Evolutionary conservation across 306 rosid species (phyloP).

Genomic region (Corylus avellana): DNA sequence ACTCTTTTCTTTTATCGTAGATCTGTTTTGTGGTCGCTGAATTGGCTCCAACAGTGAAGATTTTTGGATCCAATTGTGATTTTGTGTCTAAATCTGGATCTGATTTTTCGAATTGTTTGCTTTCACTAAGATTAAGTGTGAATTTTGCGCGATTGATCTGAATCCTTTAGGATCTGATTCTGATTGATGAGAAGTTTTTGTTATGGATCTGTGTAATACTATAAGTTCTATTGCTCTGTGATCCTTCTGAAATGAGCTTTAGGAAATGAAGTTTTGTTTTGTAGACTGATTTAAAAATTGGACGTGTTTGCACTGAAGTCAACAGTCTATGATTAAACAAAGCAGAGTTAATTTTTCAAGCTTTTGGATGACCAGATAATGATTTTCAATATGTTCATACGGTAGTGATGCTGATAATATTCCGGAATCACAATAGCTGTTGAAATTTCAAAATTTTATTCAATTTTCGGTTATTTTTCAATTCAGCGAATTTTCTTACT

Average conservation of each 20-base stretch:
- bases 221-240: slow-evolving; percentile 10
- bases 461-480: not conserved
- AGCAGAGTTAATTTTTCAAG: not conserved
- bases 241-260: slow-evolving; percentile 3
- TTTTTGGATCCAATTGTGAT: slow-evolving; percentile 3
- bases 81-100: slow-evolving; percentile 12
- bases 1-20: not conserved
- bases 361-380: not conserved
- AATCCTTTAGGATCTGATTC: slow-evolving; percentile 21
- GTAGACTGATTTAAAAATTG: slow-evolving; percentile 5
- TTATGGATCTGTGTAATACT: slow-evolving; percentile 8
- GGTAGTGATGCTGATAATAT: too few species aligned
- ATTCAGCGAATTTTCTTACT: not conserved
- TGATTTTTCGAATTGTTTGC: not conserved
- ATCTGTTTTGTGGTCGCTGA: slow-evolving; percentile 16
- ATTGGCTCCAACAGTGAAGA: slow-evolving; percentile 11
- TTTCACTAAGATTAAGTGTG: not conserved
- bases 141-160: slow-evolving; percentile 25
- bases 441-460: too few species aligned
- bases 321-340: not conserved
- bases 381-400: not conserved
- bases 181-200: slow-evolving; percentile 6
- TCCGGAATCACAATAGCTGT: too few species aligned
- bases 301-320: slow-evolving; percentile 16
- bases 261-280: not conserved